phyloP scores from a whole-genome alignment of 768 basidiomycete species.

The Bullera alba region DNA sequence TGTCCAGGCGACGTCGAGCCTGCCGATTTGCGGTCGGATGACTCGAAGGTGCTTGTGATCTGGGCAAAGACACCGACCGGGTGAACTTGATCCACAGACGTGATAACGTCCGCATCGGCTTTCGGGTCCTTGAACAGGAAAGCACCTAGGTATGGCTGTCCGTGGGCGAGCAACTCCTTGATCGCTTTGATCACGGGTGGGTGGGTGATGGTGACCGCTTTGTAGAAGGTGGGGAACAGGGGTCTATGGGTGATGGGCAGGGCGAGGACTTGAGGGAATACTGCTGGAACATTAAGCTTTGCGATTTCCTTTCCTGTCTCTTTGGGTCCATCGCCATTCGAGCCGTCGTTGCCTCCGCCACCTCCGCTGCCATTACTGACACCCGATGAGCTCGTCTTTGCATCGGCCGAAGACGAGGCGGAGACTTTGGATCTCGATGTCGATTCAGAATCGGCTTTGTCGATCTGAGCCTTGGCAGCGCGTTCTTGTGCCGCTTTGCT shows the following conservation, averaged over 20 bases:
- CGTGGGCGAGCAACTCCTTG: conserved; percentile 92
- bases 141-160: conserved; percentile 93
- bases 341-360: conserved; percentile 2
- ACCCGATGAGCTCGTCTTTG: background rate
- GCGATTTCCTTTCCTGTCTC: conserved; percentile 45
- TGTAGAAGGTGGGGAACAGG: conserved; percentile 96
- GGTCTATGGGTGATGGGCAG: conserved; percentile 91
- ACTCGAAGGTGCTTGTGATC: conserved; percentile 68
- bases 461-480: conserved; percentile 11
- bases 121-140: conserved; percentile 93
- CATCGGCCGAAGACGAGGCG: conserved; percentile 3
- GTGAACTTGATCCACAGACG: conserved; percentile 78
- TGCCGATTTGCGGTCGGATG: conserved; percentile 5
- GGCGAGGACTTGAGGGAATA: conserved; percentile 88
- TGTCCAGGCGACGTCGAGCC: background rate
- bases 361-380: background rate
- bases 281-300: conserved; percentile 78
- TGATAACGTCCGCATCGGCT: conserved; percentile 85
- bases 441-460: background rate
- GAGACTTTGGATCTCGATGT: background rate
- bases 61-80: conserved; percentile 94
- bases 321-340: conserved; percentile 1
- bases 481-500: conserved; percentile 5
- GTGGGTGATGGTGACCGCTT: conserved; percentile 88
- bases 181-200: conserved; percentile 86